Percentiles rank a stretch among this genome's conserved stretches.
Conservation (phyloP, 805 yeast genomes). For the Pichia cabralensis region DNA sequence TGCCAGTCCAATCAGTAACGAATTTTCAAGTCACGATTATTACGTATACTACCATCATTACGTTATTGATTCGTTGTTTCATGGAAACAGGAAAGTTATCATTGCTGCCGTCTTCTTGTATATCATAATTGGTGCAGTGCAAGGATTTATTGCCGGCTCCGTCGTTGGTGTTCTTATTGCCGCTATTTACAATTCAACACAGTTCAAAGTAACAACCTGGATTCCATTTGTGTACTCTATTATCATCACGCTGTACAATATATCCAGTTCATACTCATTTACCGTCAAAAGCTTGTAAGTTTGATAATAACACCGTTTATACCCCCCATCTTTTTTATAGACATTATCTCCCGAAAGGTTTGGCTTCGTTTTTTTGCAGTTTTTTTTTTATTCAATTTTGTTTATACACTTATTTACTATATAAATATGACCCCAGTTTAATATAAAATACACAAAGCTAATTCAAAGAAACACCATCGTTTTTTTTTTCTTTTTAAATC, state of each 20-base stretch:
- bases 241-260: constrained; percentile 54
- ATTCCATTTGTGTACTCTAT: constrained; percentile 79
- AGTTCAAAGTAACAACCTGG: constrained; percentile 90
- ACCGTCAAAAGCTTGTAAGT: constrained; percentile 25
- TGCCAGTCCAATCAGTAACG: background rate
- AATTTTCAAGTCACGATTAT: background rate
- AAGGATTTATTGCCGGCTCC: constrained; percentile 66
- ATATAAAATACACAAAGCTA: too few species aligned
- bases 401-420: too few species aligned
- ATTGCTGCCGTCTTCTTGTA: constrained; percentile 38
- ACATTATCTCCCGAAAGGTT: too few species aligned
- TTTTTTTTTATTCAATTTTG: too few species aligned
- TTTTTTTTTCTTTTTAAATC: too few species aligned
- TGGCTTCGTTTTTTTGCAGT: too few species aligned
- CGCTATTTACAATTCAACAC: constrained; percentile 70
- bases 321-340: too few species aligned
- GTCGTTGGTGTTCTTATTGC: constrained; percentile 66
- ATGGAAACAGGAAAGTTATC: constrained; percentile 17
- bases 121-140: constrained; percentile 43
- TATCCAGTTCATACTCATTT: constrained; percentile 57
- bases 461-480: too few species aligned
- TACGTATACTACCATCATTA: constrained; percentile 2
- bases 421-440: too few species aligned
- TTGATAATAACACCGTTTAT: background rate
- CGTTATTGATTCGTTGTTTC: constrained; percentile 3